Base-by-base conservation (phyloP, 495 filamentous ascomycete species). In the Neurospora terricola region DNA sequence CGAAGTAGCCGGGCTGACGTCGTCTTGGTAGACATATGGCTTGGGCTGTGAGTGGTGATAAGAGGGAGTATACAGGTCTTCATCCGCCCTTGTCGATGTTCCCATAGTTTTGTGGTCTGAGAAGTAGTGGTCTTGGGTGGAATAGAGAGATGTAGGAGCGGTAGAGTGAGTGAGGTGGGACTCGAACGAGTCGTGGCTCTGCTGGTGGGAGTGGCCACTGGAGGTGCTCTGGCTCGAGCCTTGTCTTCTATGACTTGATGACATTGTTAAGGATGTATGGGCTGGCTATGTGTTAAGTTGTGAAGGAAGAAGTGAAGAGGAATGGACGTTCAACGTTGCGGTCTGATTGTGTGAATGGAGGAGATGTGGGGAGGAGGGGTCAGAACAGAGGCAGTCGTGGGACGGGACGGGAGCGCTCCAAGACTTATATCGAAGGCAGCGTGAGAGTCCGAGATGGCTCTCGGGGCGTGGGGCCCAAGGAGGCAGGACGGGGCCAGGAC, bases 161-260 rank as follows among this genome's bases (percentile, higher is more conserved):
- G 91, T 94, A 75, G 90, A 92, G 78, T 86, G 54, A 36, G 54
- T 66, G 27, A 66, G 54, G 54, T 66, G 84, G 18, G 92, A 92
- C 12, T 81, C 85, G 73, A 88, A 86, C 37, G 91, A 92, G 72
- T 84, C 85, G 73, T 89, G 84, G 75, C 90, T 91, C 76, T 75
- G 73, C 75, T 75, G 68, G 72, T 88, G 88, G 39, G 88, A 90
- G 75, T 85, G 87, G 42, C 86, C 87, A 75, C 88, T 90, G 76
- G 86, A 83, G 71, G 84, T 80, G 73, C 81, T 85, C 45, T 83
- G 76, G 69, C 75, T 82, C 40, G 84, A 85, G 71, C 73, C 75
- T 48, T 81, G 75, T 74, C 78, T 79, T 72, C 73, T 77, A 34
- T 75, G 62, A 59, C 73, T 62, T 68, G 70, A 70, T 30, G 76